A percentile compares a stretch with the other conserved stretches of the same genome.
Conservation (phyloP, 371 early-diverging fungal species). For the Dinochytrium kinnereticum region DNA sequence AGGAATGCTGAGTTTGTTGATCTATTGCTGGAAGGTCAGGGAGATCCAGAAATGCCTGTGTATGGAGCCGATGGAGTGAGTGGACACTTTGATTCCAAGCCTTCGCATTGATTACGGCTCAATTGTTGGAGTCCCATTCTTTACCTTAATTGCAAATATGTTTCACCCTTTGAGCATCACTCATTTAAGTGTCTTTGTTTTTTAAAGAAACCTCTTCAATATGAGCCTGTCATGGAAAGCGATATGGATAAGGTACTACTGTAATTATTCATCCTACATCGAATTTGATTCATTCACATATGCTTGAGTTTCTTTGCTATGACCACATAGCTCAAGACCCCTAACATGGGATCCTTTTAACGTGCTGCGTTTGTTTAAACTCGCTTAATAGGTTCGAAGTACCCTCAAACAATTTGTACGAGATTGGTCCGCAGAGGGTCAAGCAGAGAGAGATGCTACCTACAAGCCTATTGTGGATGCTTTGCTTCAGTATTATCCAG, state of each 20-base stretch:
- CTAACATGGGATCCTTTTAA: no score
- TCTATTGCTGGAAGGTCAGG: constrained; percentile 20
- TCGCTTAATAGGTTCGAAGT: constrained; percentile 69
- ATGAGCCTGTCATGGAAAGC: constrained; percentile 25
- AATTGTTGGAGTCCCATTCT: background rate
- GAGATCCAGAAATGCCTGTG: constrained; percentile 32
- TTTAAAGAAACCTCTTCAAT: constrained; percentile 18
- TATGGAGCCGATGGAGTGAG: constrained; percentile 42
- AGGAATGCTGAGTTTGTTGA: constrained; percentile 34
- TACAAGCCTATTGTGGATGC: constrained; percentile 82
- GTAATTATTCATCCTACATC: background rate
- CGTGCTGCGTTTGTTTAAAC: no score
- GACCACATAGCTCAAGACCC: no score
- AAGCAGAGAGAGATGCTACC: constrained; percentile 74
- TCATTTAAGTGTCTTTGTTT: background rate
- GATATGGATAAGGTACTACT: constrained; percentile 78
- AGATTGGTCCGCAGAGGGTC: constrained; percentile 87
- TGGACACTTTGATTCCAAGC: background rate
- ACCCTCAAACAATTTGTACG: constrained; percentile 91
- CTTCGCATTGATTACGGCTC: background rate
- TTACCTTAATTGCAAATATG: no score
- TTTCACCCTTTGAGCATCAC: background rate
- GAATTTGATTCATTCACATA: background rate
- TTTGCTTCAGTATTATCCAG: constrained; percentile 60
- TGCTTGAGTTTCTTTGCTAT: no score